phyloP scores from a whole-genome alignment of 202 grass and related monocot species.

The Panicum hallii region DNA sequence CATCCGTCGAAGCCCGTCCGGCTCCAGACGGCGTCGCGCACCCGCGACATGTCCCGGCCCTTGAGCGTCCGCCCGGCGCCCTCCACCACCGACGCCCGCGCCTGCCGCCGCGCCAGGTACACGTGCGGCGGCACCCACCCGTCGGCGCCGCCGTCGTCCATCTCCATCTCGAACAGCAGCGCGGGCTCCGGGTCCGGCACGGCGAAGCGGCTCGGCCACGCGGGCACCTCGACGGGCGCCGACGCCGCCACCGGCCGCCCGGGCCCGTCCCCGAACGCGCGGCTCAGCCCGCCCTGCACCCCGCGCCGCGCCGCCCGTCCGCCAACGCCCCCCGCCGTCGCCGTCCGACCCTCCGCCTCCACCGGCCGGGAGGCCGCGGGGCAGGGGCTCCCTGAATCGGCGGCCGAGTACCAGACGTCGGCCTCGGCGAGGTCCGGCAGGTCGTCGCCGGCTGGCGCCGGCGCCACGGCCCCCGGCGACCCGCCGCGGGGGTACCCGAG shows the following conservation, averaged over 20 bases:
- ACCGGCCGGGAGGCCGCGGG: not conserved
- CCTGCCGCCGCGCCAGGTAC: conserved; percentile 72
- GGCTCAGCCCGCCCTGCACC: conserved; percentile 59
- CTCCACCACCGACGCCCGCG: conserved; percentile 77
- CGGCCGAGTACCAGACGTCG: conserved; percentile 64
- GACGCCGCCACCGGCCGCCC: conserved; percentile 55
- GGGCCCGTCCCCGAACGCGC: conserved; percentile 39
- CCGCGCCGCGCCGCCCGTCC: not conserved
- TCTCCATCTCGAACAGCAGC: conserved; percentile 6
- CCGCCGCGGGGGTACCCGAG: conserved; percentile 56
- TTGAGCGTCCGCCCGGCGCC: conserved; percentile 88
- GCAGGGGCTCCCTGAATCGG: not conserved
- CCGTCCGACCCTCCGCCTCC: conserved; percentile 15
- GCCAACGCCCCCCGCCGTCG: not conserved
- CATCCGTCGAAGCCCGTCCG: conserved; percentile 86
- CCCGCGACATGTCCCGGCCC: conserved; percentile 84
- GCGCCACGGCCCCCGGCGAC: conserved; percentile 33
- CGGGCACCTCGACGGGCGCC: conserved; percentile 66
- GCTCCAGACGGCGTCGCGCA: conserved; percentile 96
- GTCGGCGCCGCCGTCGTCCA: conserved; percentile 1
- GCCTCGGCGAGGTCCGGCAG: conserved; percentile 68
- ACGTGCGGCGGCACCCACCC: conserved; percentile 81
- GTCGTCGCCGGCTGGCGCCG: conserved; percentile 41
- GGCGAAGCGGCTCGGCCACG: conserved; percentile 55
- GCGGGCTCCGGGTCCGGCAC: conserved; percentile 11